phyloP scores from a whole-genome alignment of 768 basidiomycete species.

The Naganishia onofrii region DNA sequence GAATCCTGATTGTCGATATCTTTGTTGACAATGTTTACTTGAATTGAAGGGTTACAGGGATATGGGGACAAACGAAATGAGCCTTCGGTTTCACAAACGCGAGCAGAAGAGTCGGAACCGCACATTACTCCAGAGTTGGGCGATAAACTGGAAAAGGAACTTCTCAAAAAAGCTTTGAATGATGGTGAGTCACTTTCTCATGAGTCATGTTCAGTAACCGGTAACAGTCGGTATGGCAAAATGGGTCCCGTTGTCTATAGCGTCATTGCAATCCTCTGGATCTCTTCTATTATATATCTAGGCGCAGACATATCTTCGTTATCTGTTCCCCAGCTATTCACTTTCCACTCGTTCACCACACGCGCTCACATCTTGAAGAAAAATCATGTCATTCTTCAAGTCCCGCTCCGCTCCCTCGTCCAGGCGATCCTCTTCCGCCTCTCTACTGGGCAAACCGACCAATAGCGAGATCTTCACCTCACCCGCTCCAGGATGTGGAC shows the following conservation, averaged over 20 bases:
- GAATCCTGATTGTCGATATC: not conserved
- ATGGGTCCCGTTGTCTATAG: too few relatives aligned
- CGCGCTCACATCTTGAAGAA: not conserved
- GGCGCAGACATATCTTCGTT: too few relatives aligned
- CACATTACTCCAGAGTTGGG: not conserved
- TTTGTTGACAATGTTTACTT: slow-evolving; percentile 4
- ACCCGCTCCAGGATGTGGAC: slow-evolving; percentile 59
- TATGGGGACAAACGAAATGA: not conserved
- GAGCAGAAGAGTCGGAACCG: too few relatives aligned
- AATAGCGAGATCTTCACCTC: slow-evolving; percentile 59
- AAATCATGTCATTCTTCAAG: slow-evolving; percentile 13
- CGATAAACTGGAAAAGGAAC: too few relatives aligned
- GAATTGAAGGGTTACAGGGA: not conserved
- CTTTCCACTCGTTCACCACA: not conserved
- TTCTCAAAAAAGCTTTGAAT: not conserved
- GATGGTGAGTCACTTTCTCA: too few relatives aligned
- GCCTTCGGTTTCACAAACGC: too few relatives aligned
- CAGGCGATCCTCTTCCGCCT: slow-evolving; percentile 30
- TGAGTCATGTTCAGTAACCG: too few relatives aligned
- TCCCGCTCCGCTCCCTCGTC: slow-evolving; percentile 32
- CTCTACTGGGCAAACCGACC: slow-evolving; percentile 17
- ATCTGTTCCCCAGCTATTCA: not conserved
- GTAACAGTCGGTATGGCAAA: too few relatives aligned
- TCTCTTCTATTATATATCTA: too few relatives aligned
- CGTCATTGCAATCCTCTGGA: too few relatives aligned